Base-by-base conservation (phyloP, 768 basidiomycete species). In the Candolleomyces aberdarensis region DNA sequence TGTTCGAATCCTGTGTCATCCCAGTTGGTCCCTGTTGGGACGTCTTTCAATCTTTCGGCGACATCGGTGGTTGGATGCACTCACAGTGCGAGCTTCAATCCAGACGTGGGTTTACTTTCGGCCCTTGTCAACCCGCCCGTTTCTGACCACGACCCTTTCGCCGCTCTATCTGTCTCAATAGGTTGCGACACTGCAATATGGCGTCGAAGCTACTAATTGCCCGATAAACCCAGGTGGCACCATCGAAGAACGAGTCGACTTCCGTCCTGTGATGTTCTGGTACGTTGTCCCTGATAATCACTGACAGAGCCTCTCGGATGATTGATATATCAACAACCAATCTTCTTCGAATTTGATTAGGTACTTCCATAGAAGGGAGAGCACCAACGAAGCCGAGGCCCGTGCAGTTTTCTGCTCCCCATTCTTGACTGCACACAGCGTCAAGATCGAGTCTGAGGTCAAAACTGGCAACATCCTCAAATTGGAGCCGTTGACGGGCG, bases 251-350 rank as follows among this genome's bases (percentile, higher is more conserved):
- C 65, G 72, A 39, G 60, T 78, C 32, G 64, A 74, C 41, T 71
- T 79, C 32, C 80, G 77, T 40, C 85, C 88, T 8, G 85, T 89
- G 47, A 79, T 89, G 74, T 90, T 89, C 65, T 90, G 87, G 87
- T 88, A 19, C 52, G 58, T 36, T 39, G 9, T 54, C 26, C 26
- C 3, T 48, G 26, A 20, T 41, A 47, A 60, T 13, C 41, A 56
- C 36, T 55, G 26, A 26, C 26, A 26, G 26, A 26, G 26, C 26
- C 26, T 26, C 26, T 26, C 26, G 3, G 3, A 26, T 26, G 26
- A 26, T 26, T 26, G 26, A 26, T 26, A 26, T 26, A 26, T 26
- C 3, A 26, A 2, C 26, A 26, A 26, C 3, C 26, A n/a, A n/a
- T n/a, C 26, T 26, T 26, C 26, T 26, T 26, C 26, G 26, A 26